Base-by-base conservation (phyloP, 768 basidiomycete species). In the Dendrothele bispora region DNA sequence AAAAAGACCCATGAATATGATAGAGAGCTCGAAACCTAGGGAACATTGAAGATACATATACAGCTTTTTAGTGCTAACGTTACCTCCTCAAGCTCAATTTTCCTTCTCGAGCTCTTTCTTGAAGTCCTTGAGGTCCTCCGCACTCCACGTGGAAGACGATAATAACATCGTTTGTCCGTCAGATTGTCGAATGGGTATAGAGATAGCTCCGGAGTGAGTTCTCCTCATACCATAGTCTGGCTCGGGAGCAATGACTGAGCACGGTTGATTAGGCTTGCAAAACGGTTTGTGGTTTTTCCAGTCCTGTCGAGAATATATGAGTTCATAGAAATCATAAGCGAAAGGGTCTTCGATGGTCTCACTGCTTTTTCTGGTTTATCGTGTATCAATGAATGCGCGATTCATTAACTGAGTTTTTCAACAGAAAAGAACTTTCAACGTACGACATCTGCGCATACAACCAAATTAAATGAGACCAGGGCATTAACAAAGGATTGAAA, bases 221-320 rank as follows among this genome's bases (percentile, higher is more conserved):
- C 25, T 27, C 29, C 7, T 5, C 11, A 20, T 30, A 11, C 30
- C 25, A 40, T 26, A 20, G 12, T 8, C 21, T 3, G 20, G n/a
- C 10, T 30, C 17, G 7, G 46, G 29, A 26, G 62, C 62, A 30
- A 67, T 49, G 17, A 66, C 56, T 4, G 63, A 65, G 45, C 67
- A 68, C 5, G 58, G 52, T 4, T 63, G 63, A 8, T 63, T 64
- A 1, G 63, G 57, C 20, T 43, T 55, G 50, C 67, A 70, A 53
- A 63, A 68, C 1, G 65, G 63, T 49, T 67, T 70, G 55, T 70
- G 68, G 50, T 55, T 67, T 37, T 61, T 61, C 68, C 67, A 68
- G 49, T 68, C 66, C 48, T 60, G 17, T 32, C 1, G 32, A 32
- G 10, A 35, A 26, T 14, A 14, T 12, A 21, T 29, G 6, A 10